Evolutionary conservation across 176 grass and related monocot species (phyloP), one percentile per base, ranked within the genome.

Genomic region (Typha latifolia): DNA sequence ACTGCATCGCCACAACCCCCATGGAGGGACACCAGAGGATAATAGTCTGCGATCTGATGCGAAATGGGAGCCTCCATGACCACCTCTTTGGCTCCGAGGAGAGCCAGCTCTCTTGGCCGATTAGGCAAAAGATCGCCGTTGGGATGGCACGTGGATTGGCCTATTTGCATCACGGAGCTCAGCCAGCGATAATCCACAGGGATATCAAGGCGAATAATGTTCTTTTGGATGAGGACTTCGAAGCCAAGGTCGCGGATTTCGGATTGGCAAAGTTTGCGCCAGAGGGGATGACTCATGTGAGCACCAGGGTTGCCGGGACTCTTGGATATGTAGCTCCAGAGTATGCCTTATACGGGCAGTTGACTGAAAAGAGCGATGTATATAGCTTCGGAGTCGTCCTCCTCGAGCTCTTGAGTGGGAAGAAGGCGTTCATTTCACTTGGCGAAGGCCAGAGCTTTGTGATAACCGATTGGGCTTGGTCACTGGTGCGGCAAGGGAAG

Each of bases 171-270:
- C 4, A 62, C 0, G 83, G 86, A 0, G 79, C 76, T 0, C 94
- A 90, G 68, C 94, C 94, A 0, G 37, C 81, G 5, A 97, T 97
- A 62, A 97, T 97, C 55, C 94, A 97, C 76, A 89, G 94, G 73
- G 94, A 97, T n/a, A 97, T 97, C 64, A 97, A 97, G 75, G 85
- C 83, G 0, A 90, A 83, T 55, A 97, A 97, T 69, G 90, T 97
- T 62, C 76, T 97, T 32, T 69, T 97, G 48, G 85, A 90, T 74
- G 80, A 85, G 0, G 83, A 85, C 9, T 97, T 93, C 75, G 94
- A 92, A 79, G 78, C 83, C 2, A 92, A 77, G 78, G 81, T 97
- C 59, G 94, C 94, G 12, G 94, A 97, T 73, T 97, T 97, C 14
- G 94, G 94, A 18, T 68, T 97, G 67, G 94, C 94, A 10, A 97